Base-by-base conservation (phyloP, 192 early-diverging fungal genomes). In the Backusella australiensis region DNA sequence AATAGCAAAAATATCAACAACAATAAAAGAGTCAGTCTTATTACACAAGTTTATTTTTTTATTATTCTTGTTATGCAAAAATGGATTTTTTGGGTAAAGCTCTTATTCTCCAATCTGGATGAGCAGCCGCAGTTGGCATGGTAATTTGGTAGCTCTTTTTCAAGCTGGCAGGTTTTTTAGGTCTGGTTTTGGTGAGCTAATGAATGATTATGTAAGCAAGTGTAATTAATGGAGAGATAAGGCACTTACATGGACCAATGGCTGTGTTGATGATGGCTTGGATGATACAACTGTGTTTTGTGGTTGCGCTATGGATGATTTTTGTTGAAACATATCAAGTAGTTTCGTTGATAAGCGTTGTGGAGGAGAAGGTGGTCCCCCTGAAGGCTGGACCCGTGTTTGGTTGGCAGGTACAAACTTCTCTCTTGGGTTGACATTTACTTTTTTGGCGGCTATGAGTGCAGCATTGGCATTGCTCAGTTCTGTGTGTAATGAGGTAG, bases 91-190 rank as follows among this genome's bases (percentile, higher is more conserved):
- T 41, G 21, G 35, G 32, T 63, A 35, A 7, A 42, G 56, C 53
- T 74, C 38, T 74, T 38, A 35, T 65, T 65, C 72, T 74, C 53
- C 52, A 74, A 65, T 74, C 56, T 17, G 72, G 72, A 11, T 65
- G 72, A 65, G 72, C 72, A 32, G 42, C 42, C 6, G 72, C 53
- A 63, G 34, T n/a, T 59, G 72, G 72, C 8, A 49, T 49, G 19
- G 71, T 35, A 3, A 72, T 41, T 12, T 21, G 34, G 11, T 35
- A 39, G 21, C 21, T 4, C 21, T 69, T 69, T 39, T 69, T 69
- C 35, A 69, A 69, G 41, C 68, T 69, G 34, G 68, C n/a, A 1
- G 68, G 68, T 12, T 69, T 67, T 35, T 32, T 36, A 23, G 68
- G 34, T 21, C 68, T 19, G 12, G 21, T n/a, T 14, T 69, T 69